phyloP scores from a whole-genome alignment of 139 green algal species.

The Chlorella ohadii region DNA sequence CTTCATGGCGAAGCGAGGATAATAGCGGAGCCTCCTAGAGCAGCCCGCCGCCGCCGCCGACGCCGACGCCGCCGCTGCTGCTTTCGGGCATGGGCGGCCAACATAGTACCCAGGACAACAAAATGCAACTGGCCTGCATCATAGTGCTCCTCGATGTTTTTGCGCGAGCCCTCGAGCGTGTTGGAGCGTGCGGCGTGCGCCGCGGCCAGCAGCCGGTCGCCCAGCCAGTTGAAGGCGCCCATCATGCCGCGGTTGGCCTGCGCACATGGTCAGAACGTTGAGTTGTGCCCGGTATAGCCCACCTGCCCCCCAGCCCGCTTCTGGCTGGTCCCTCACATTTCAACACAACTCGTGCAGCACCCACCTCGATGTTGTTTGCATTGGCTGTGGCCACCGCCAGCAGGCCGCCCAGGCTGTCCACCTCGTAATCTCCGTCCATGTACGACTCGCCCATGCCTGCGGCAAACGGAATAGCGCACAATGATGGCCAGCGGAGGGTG shows the following conservation, averaged over 20 bases:
- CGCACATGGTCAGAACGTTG: too few species aligned
- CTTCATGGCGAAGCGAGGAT: too few species aligned
- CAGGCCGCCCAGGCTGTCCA: conserved; percentile 71
- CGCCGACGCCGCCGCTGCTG: too few species aligned
- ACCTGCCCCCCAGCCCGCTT: too few species aligned
- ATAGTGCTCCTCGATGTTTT: conserved; percentile 98
- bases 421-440: conserved; percentile 85
- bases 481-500: neutral
- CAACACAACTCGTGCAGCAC: too few species aligned
- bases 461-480: neutral
- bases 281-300: too few species aligned
- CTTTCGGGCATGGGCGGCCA: too few species aligned
- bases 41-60: too few species aligned
- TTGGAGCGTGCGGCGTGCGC: conserved; percentile 85
- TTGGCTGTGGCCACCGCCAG: conserved; percentile 79
- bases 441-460: conserved; percentile 79
- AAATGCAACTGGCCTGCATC: too few species aligned
- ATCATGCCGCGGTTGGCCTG: conserved; percentile 61
- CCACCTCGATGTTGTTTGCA: conserved; percentile 56
- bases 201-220: conserved; percentile 76
- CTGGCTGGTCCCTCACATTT: too few species aligned
- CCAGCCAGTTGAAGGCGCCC: conserved; percentile 84
- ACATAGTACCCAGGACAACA: neutral
- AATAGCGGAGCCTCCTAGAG: too few species aligned
- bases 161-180: conserved; percentile 77